Percentiles rank a stretch among this genome's conserved stretches.
Evolutionary conservation across 495 filamentous ascomycete species (phyloP).

Genomic region (Durotheca rogersii): DNA sequence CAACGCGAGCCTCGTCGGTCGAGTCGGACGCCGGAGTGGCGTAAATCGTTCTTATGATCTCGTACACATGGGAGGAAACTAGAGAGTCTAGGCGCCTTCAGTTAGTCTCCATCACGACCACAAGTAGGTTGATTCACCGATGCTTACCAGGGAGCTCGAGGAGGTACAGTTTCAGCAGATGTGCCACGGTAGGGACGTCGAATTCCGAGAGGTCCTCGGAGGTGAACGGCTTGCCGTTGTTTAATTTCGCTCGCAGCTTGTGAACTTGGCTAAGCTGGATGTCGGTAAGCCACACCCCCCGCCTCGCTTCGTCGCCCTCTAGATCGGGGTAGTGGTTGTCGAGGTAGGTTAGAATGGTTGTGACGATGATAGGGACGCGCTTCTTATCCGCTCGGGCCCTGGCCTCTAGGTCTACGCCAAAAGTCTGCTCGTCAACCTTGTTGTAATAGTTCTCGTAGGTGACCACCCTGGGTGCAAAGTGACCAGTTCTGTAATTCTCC

Average conservation of each 20-base stretch:
- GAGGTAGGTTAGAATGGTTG: slow-evolving; percentile 87
- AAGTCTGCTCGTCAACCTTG: slow-evolving; percentile 94
- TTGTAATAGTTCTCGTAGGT: slow-evolving; percentile 99
- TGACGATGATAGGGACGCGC: slow-evolving; percentile 89
- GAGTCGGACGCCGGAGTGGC: slow-evolving; percentile 73
- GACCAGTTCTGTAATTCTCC: slow-evolving; percentile 96
- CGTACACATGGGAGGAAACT: slow-evolving; percentile 97
- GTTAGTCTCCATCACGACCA: slow-evolving; percentile 7
- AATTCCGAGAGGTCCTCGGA: slow-evolving; percentile 77
- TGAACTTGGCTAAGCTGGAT: slow-evolving; percentile 85
- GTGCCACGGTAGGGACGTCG: slow-evolving; percentile 91
- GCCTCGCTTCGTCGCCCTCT: slow-evolving; percentile 91
- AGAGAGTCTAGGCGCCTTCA: slow-evolving; percentile 69
- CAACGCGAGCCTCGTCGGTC: slow-evolving; percentile 69
- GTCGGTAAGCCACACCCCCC: slow-evolving; percentile 91
- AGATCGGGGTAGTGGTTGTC: slow-evolving; percentile 97
- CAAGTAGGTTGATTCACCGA: background rate
- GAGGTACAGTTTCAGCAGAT: slow-evolving; percentile 91
- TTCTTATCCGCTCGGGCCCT: slow-evolving; percentile 90
- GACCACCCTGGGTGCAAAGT: slow-evolving; percentile 86
- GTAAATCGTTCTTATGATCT: slow-evolving; percentile 98
- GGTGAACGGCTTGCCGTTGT: slow-evolving; percentile 82
- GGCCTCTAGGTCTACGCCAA: slow-evolving; percentile 94
- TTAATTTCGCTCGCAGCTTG: slow-evolving; percentile 75
- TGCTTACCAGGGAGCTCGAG: slow-evolving; percentile 87